These are phyloP conservation scores for Eragrostis nindensis DNA, from an alignment of 176 grass and related monocot genomes.

Conservation along the genomic window DNA sequence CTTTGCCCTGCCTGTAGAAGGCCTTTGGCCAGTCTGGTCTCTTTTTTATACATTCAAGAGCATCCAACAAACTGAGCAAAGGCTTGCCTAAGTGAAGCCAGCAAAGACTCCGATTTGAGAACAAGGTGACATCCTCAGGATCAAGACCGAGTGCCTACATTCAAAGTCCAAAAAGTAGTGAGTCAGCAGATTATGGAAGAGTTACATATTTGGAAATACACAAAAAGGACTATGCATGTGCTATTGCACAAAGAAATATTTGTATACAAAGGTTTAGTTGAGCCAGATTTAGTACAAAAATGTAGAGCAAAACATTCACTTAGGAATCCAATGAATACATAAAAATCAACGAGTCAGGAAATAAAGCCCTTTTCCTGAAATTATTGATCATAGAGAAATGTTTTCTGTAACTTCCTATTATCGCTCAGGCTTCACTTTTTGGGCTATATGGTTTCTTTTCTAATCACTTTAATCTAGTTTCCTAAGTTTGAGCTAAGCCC, in stretches of 20 bases:
- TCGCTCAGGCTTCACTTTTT: no score
- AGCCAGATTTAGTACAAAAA: neutral
- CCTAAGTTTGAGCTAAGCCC: neutral
- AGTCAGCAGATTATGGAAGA: neutral
- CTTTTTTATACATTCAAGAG: conserved; percentile 32
- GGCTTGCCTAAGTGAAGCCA: conserved; percentile 21
- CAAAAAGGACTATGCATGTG: neutral
- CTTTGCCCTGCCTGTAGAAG: conserved; percentile 27
- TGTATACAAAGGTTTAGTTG: neutral
- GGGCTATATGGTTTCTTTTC: no score
- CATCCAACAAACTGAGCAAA: conserved; percentile 37
- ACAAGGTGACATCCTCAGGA: conserved; percentile 37
- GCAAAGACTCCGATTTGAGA: conserved; percentile 42
- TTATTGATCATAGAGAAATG: no score
- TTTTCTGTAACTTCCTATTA: no score
- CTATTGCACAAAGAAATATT: neutral
- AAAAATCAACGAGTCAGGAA: neutral
- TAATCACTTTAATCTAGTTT: no score
- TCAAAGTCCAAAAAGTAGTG: neutral
- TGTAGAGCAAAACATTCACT: neutral
- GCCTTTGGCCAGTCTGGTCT: conserved; percentile 37
- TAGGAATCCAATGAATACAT: neutral
- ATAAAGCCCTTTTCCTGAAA: no score
- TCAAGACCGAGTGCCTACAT: conserved; percentile 45
- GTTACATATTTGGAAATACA: neutral